Evolutionary conservation across 2,329 filamentous ascomycete genomes (phyloP), one percentile per base, ranked within the genome.

Genomic region (Lomentospora prolificans): DNA sequence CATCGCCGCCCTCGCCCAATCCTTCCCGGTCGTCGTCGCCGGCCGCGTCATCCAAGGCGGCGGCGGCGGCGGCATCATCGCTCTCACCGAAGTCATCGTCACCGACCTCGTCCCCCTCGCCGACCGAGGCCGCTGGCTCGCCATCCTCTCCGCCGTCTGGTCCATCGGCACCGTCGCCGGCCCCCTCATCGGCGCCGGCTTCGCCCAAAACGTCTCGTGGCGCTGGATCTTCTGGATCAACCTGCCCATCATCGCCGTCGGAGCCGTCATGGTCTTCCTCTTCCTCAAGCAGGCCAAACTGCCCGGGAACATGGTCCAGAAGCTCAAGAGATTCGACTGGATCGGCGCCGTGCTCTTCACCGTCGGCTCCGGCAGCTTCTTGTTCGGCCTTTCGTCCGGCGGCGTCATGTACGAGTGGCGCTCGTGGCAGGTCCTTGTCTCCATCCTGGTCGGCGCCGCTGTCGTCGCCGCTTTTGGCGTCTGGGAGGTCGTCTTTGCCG

Each of bases 341-440:
- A 55, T 81, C 30, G 85, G 86, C 1, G 76, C 78, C 3, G 60
- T 77, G 1, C 63, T 89, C 3, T 87, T 89, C 63, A 72, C 85
- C 17, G 76, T 71, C 10, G 78, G 78, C 12, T 72, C 75, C 10
- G 81, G 81, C 0, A 76, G 75, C 2, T 70, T 72, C 51, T 58
- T 76, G 2, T 74, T 77, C 54, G 73, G 71, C 44, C 61, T 77
- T 25, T 72, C 72, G 2, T 74, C 74, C 22, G 85, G 83, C 8
- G 84, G 83, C 36, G 75, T 86, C 7, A 79, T 84, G 69, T 87
- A 85, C 63, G 63, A 74, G 0, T 89, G 85, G 85, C 64, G 69
- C 48, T 81, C 76, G 3, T 86, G 79, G 75, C 73, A 75, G 1
- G 84, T 82, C 0, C 69, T 89, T 2, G 74, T 84, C 0, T 85